A percentile compares a stretch with the other conserved stretches of the same genome.
Evolutionary conservation across 1,139 yeast genomes (phyloP).

Genomic region (Candida glucosophila): DNA sequence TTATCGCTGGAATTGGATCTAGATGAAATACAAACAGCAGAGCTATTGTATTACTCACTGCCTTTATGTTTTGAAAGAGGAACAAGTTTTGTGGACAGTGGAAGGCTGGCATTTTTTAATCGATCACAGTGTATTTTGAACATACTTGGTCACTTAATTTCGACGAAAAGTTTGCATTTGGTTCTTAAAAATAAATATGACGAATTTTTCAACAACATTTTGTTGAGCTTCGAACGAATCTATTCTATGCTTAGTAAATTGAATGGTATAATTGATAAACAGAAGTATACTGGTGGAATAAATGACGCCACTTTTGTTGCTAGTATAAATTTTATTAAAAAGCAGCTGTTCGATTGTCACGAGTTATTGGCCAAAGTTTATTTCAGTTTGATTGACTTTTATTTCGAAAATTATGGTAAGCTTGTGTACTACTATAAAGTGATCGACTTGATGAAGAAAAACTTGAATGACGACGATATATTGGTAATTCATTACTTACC

Average conservation of each 20-base stretch:
- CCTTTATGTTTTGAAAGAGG: conserved; percentile 40
- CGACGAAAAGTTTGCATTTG: conserved; percentile 20
- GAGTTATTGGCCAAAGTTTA: conserved; percentile 64
- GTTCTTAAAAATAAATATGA: conserved; percentile 11
- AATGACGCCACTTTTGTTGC: conserved; percentile 44
- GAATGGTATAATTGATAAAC: conserved; percentile 59
- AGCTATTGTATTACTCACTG: conserved; percentile 31
- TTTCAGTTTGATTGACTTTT: conserved; percentile 37
- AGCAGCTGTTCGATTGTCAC: conserved; percentile 57
- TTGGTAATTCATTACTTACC: conserved; percentile 62
- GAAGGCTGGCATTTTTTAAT: conserved; percentile 59
- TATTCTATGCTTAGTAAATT: conserved; percentile 48
- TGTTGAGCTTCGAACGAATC: conserved; percentile 48
- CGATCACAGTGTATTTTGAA: conserved; percentile 68
- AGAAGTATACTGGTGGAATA: conserved; percentile 36
- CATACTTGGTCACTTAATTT: conserved; percentile 50
- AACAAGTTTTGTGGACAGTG: conserved; percentile 53
- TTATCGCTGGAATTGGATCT: conserved; percentile 36
- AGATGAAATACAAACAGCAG: conserved; percentile 30
- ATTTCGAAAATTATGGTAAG: conserved; percentile 22
- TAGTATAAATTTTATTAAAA: conserved; percentile 50
- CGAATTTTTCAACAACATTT: conserved; percentile 26
- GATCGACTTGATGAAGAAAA: conserved; percentile 17
- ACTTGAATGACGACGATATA: conserved; percentile 50
- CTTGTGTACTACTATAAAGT: conserved; percentile 28